Evolutionary conservation across 176 grass and related monocot species (phyloP), one percentile per base, ranked within the genome.

Genomic region (Aegilops bicornis): DNA sequence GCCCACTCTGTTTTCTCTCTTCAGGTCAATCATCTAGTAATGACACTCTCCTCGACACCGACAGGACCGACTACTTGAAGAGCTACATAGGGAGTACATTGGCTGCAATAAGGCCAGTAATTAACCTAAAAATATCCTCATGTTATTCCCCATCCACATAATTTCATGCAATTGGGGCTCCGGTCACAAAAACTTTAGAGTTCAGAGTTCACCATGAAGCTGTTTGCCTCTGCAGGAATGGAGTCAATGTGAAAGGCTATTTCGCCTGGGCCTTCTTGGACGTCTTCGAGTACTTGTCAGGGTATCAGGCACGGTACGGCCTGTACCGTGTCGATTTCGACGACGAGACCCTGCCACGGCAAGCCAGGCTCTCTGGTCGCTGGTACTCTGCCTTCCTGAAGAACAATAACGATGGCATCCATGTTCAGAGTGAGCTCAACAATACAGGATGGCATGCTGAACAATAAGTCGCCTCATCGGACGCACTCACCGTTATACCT

Each of bases 191-290:
- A 64, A 43, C 13, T 64, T 40, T n/a, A 30, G 32, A 14, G n/a
- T 65, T 80, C 63, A 50, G 24, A n/a, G 10, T 33, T 33, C 29
- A 43, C 24, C 36, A 52, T 36, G 36, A 19, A 40, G 15, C 11
- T 25, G 3, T 33, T 86, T 29, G 56, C 2, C 6, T 68, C 40
- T 88, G 84, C 73, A 93, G 89, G 88, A 89, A 95, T 39, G 93
- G 93, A 69, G 81, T 66, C 8, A 86, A 93, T 31, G 91, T 95
- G 82, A 98, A 83, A 86, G 87, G 91, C 29, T 98, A 93, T 45
- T 93, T 93, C 20, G 45, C 56, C 3, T 98, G 93, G 93, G 54
- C 78, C 37, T 95, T 93, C 47, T 7, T 98, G 83, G 93, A 95
- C 85, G 37, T 95, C 2, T 93, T 93, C 39, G 91, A 98, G 76